Conservation (phyloP, 306 rosid genomes). For the Luffa aegyptiaca region DNA sequence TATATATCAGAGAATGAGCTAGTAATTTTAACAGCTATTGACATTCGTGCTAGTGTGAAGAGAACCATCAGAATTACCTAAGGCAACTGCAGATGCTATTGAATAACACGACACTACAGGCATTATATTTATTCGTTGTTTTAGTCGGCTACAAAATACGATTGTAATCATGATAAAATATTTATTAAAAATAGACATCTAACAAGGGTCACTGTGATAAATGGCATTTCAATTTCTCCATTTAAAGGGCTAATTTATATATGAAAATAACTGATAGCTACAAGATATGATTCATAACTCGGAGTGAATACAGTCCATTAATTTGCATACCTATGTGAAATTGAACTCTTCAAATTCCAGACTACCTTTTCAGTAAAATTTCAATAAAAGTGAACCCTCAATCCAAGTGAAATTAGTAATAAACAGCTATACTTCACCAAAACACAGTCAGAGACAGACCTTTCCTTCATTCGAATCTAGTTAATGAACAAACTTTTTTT, state of each 20-base stretch:
- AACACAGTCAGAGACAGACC: neutral
- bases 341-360: neutral
- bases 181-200: neutral
- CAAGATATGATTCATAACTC: neutral
- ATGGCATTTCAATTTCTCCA: neutral
- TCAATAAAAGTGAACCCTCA: neutral
- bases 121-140: neutral
- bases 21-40: neutral
- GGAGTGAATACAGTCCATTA: neutral
- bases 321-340: neutral
- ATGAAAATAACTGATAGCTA: neutral
- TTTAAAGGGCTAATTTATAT: neutral
- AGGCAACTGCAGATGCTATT: neutral
- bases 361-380: neutral
- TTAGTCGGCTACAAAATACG: neutral
- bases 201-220: neutral
- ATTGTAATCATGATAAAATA: neutral
- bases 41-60: neutral
- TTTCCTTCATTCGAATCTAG: neutral
- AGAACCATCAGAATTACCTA: neutral
- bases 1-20: neutral
- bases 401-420: neutral
- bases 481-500: neutral
- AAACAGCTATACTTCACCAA: neutral
- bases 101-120: neutral